These are phyloP conservation scores for Diplodia seriata DNA, from an alignment of 2,329 filamentous ascomycete genomes.

Conservation along the genomic window DNA sequence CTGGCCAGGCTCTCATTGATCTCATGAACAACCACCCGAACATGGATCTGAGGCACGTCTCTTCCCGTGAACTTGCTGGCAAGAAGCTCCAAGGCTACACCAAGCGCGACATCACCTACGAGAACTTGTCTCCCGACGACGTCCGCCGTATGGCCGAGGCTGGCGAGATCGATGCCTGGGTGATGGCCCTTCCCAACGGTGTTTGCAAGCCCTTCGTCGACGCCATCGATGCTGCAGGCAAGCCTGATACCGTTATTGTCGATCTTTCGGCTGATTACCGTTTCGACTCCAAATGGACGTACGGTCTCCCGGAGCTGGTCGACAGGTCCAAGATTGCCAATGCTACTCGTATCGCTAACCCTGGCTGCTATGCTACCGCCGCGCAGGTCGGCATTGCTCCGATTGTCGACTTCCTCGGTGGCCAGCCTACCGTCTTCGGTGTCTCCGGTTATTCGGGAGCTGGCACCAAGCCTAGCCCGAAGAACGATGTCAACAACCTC, in stretches of 20 bases:
- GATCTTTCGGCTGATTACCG: constrained; percentile 97
- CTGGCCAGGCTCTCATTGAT: constrained; percentile 86
- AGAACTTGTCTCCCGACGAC: constrained; percentile 87
- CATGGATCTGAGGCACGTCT: constrained; percentile 90
- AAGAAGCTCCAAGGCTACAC: constrained; percentile 87
- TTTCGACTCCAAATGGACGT: constrained; percentile 85
- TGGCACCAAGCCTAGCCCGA: constrained; percentile 90
- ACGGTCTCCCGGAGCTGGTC: constrained; percentile 86
- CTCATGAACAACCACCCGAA: constrained; percentile 87
- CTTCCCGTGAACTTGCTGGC: constrained; percentile 88
- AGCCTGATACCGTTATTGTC: constrained; percentile 75
- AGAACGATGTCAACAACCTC: constrained; percentile 87
- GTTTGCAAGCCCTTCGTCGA: constrained; percentile 95
- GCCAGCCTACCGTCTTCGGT: constrained; percentile 83
- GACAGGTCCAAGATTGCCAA: constrained; percentile 77
- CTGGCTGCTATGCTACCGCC: constrained; percentile 93
- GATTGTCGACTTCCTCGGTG: constrained; percentile 77
- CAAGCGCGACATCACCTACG: constrained; percentile 91
- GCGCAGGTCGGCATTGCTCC: constrained; percentile 89
- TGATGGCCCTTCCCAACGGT: constrained; percentile 95
- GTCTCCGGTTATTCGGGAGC: constrained; percentile 94
- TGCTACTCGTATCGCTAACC: constrained; percentile 85
- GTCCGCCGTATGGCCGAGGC: constrained; percentile 82
- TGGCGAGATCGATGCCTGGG: constrained; percentile 91
- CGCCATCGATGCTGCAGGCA: constrained; percentile 75